Evolutionary conservation across 495 filamentous ascomycete species (phyloP), one percentile per base, ranked within the genome.

Genomic region (Cairneyella variabilis): DNA sequence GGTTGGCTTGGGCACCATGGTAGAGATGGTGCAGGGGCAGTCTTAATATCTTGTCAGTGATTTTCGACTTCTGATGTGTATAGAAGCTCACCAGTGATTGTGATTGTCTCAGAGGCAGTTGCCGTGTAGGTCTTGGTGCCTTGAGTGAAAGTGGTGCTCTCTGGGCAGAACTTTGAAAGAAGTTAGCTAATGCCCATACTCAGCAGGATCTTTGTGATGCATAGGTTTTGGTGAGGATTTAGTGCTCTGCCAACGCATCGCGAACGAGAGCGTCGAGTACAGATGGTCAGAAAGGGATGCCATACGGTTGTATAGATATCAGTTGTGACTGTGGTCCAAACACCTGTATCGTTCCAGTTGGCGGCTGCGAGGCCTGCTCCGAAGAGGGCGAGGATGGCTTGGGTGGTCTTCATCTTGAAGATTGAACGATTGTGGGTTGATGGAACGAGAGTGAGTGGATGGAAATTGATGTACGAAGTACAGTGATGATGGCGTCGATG

Each of bases 111-210:
- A 23, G 58, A 53, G 43, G 57, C 27, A 3, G 65, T 68, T 41
- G 63, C 69, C 41, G 57, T 60, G 37, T 62, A 62, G 1, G 56
- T 59, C 43, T 56, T 53, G 30, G 55, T 41, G 26, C 48, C 48
- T 39, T 62, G 56, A 27, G 46, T 51, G 32, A 62, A 38, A 27
- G 47, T 56, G 9, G 59, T 62, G 4, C 64, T 38, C 60, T 63
- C 62, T 2, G 70, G 70, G 60, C 70, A 72, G 61, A 63, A 69
- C n/a, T n/a, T n/a, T n/a, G n/a, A n/a, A n/a, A n/a, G n/a, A n/a
- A n/a, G 64, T 84, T 86, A 64, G 77, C 80, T 71, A 76, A 82
- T 34, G 71, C 63, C 27, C 77, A 81, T 51, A 87, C 74, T 25
- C 26, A 37, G 17, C 16, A 36, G 46, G 22, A 30, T 11, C n/a